Conservation (phyloP, 257 asterid genomes). For the Misopates orontium region DNA sequence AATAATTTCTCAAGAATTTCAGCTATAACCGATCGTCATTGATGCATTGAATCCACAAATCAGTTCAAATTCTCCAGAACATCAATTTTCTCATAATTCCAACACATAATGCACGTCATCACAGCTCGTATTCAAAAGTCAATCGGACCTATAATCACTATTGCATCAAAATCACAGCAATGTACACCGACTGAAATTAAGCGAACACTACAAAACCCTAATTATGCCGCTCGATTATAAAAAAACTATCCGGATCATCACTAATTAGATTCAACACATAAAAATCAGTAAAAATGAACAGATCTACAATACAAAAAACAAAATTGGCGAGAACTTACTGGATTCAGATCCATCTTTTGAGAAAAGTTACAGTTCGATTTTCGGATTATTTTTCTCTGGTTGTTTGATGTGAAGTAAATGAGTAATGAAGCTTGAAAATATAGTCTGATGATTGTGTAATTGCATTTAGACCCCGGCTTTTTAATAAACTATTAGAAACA, state of each 20-base stretch:
- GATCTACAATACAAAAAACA: conserved; percentile 20
- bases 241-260: conserved; percentile 15
- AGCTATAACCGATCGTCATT: background rate
- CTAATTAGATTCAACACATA: background rate
- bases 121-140: background rate
- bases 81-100: background rate
- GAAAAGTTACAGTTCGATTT: conserved; percentile 22
- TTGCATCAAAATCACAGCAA: conserved; percentile 8
- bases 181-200: conserved; percentile 18
- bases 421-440: no score
- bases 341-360: conserved; percentile 38
- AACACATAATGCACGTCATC: conserved; percentile 4
- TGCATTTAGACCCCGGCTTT: no score
- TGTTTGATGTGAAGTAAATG: no score
- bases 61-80: background rate
- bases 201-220: conserved; percentile 25
- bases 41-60: background rate
- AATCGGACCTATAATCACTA: conserved; percentile 15
- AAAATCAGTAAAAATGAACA: conserved; percentile 9
- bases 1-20: background rate
- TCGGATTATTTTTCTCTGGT: background rate
- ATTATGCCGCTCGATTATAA: conserved; percentile 11
- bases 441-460: no score
- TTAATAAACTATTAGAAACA: no score
- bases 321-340: conserved; percentile 28